Conservation (phyloP, 768 basidiomycete species). For the Kwoniella bestiolae region DNA sequence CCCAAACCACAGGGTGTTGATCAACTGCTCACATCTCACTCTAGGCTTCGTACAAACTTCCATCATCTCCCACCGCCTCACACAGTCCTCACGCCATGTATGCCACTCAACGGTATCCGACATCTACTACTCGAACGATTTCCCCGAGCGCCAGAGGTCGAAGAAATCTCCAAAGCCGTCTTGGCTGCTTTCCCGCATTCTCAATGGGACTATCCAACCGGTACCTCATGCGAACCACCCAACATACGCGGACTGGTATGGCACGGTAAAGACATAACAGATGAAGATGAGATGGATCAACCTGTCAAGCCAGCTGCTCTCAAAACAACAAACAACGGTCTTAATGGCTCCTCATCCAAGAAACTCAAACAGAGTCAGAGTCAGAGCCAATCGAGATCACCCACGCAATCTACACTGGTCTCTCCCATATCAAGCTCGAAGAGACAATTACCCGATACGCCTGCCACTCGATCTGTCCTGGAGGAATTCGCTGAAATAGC, state of each 20-base stretch:
- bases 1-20: no score
- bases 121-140: conserved; percentile 45
- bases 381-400: conserved; percentile 21
- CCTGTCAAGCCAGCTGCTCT: neutral
- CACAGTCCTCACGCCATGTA: conserved; percentile 35
- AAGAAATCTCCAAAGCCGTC: conserved; percentile 46
- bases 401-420: conserved; percentile 44
- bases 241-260: conserved; percentile 46
- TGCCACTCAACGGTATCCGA: conserved; percentile 45
- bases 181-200: conserved; percentile 45
- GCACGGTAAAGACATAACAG: conserved; percentile 39
- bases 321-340: neutral
- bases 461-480: conserved; percentile 42
- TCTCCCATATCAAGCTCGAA: conserved; percentile 44
- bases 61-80: conserved; percentile 45
- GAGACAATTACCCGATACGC: conserved; percentile 40
- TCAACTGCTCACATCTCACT: no score
- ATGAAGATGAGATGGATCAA: conserved; percentile 25
- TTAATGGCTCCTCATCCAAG: neutral
- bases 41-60: conserved; percentile 49
- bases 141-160: conserved; percentile 45
- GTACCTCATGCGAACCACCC: conserved; percentile 41
- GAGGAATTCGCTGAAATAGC: conserved; percentile 52
- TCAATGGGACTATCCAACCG: conserved; percentile 37
- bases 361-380: neutral